Percentiles rank a stretch among this genome's conserved stretches.
phyloP scores from a whole-genome alignment of 2,329 filamentous ascomycete species.

The Penicillium sp. region DNA sequence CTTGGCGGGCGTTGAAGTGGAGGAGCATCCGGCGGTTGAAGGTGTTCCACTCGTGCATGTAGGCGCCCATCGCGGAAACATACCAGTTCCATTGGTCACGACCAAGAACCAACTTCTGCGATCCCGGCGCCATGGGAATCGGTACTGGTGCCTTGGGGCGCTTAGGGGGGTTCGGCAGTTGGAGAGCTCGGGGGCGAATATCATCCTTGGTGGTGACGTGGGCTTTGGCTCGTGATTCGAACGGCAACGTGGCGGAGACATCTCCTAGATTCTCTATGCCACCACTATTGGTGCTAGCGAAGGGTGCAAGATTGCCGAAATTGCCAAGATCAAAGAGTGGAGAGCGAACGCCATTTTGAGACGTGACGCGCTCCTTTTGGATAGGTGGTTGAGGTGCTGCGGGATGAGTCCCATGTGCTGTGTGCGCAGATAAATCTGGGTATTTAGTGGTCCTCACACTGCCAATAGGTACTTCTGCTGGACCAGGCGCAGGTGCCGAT shows the following conservation, averaged over 20 bases:
- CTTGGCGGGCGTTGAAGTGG: conserved; percentile 58
- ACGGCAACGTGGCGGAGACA: conserved; percentile 58
- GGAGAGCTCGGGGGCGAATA: conserved; percentile 42
- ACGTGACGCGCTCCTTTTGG: conserved; percentile 6
- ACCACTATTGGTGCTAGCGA: conserved; percentile 46
- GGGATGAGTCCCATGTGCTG: conserved; percentile 10
- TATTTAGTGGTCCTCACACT: conserved; percentile 18
- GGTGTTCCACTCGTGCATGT: conserved; percentile 58
- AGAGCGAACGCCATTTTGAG: conserved; percentile 9
- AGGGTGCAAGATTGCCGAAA: conserved; percentile 53
- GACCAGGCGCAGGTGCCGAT: conserved; percentile 5
- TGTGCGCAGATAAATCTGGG: conserved; percentile 20
- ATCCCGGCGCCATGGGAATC: conserved; percentile 24
- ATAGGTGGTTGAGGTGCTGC: conserved; percentile 14
- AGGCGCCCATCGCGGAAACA: conserved; percentile 55
- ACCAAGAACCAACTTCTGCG: conserved; percentile 45
- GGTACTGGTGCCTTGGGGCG: conserved; percentile 45
- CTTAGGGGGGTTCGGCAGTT: conserved; percentile 55
- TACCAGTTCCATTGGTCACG: conserved; percentile 55
- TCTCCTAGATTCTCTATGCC: conserved; percentile 58
- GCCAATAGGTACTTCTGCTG: conserved; percentile 5
- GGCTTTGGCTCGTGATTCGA: conserved; percentile 55
- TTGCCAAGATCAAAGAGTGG: conserved; percentile 52
- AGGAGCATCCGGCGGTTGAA: conserved; percentile 59
- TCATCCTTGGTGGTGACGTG: conserved; percentile 46